These are phyloP conservation scores for Vitis rupestris DNA, from an alignment of 164 flowering plant species.

Conservation along the genomic window DNA sequence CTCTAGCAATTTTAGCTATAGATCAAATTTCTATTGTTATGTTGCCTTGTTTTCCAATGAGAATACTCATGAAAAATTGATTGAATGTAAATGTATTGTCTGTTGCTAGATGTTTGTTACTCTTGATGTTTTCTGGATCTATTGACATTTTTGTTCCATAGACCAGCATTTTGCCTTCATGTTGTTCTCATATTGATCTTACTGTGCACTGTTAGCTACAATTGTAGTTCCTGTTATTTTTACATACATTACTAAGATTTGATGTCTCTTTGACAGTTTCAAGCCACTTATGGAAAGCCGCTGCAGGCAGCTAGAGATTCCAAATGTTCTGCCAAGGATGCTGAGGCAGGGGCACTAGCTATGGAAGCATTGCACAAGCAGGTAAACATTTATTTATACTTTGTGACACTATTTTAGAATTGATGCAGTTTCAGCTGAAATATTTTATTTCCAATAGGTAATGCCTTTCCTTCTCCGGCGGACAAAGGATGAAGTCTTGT, in stretches of 20 bases:
- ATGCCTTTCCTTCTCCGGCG: slow-evolving; percentile 99
- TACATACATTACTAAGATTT: neutral
- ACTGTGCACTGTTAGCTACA: neutral
- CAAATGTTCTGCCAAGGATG: slow-evolving; percentile 95
- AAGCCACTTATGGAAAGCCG: slow-evolving; percentile 93
- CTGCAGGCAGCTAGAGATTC: slow-evolving; percentile 85
- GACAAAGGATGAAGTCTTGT: slow-evolving; percentile 93
- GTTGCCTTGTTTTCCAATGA: neutral
- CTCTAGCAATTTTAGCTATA: too few relatives aligned
- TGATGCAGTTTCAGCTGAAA: slow-evolving; percentile 1
- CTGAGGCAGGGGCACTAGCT: slow-evolving; percentile 97
- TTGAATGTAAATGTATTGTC: neutral
- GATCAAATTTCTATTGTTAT: too few relatives aligned
- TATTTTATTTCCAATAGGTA: slow-evolving; percentile 45
- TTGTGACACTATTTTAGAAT: neutral
- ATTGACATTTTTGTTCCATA: neutral
- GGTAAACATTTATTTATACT: slow-evolving; percentile 31
- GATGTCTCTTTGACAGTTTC: slow-evolving; percentile 59
- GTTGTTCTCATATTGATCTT: neutral
- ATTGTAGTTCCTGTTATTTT: neutral
- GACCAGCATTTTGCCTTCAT: neutral
- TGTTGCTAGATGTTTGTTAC: neutral
- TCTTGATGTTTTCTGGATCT: neutral
- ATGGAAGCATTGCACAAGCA: slow-evolving; percentile 99
- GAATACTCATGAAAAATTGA: neutral